phyloP scores from a whole-genome alignment of 495 filamentous ascomycete genomes.

The Penicillium mononematosum region DNA sequence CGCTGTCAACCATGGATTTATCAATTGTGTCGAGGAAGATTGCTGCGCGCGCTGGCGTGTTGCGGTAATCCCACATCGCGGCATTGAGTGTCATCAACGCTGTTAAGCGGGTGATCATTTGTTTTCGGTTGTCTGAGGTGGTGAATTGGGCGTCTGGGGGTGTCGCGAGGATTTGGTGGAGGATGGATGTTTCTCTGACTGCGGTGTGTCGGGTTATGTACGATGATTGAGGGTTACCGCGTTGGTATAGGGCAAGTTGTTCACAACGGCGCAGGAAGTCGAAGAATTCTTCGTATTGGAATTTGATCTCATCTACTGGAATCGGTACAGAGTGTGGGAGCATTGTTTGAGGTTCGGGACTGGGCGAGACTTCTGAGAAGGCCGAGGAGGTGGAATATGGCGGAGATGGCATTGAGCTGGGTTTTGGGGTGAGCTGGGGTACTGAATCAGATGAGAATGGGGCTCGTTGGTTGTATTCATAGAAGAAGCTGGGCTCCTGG shows the following conservation, averaged over 20 bases:
- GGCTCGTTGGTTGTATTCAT: slow-evolving; percentile 20
- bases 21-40: slow-evolving; percentile 36
- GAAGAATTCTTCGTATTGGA: slow-evolving; percentile 41
- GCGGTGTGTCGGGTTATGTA: slow-evolving; percentile 26
- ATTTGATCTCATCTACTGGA: slow-evolving; percentile 31
- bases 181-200: slow-evolving; percentile 27
- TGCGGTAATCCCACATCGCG: slow-evolving; percentile 44
- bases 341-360: slow-evolving; percentile 3
- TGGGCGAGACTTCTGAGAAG: slow-evolving; percentile 12
- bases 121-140: slow-evolving; percentile 35
- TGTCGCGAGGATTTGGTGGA: slow-evolving; percentile 33
- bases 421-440: slow-evolving; percentile 5
- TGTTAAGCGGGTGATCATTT: slow-evolving; percentile 37
- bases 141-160: slow-evolving; percentile 33
- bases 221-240: slow-evolving; percentile 16
- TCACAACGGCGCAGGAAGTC: slow-evolving; percentile 40
- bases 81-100: slow-evolving; percentile 40
- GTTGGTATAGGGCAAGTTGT: slow-evolving; percentile 33
- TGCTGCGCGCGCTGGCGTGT: slow-evolving; percentile 23
- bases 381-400: slow-evolving; percentile 25
- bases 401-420: slow-evolving; percentile 25
- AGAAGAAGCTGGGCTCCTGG: slow-evolving; percentile 35
- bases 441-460: slow-evolving; percentile 1
- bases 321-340: slow-evolving; percentile 4
- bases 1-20: slow-evolving; percentile 32